These are phyloP conservation scores for Medicago ruthenica DNA, from an alignment of 306 rosid genomes.

Conservation along the genomic window DNA sequence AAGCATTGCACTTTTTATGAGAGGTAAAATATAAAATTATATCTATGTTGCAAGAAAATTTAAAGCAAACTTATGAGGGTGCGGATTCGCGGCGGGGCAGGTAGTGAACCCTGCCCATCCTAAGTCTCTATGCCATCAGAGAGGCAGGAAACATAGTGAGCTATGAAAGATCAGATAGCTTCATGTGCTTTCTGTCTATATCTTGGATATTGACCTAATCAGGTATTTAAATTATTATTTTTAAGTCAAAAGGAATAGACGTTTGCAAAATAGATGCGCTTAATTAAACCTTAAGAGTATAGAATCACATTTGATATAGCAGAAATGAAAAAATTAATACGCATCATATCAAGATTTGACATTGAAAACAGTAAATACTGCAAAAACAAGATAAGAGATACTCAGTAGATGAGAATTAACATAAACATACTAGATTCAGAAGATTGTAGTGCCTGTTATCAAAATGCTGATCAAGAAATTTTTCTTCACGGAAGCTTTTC, in stretches of 20 bases:
- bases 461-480: constrained; percentile 92
- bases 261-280: constrained; percentile 12
- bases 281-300: neutral
- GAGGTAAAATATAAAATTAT: constrained; percentile 2
- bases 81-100: neutral
- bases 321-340: constrained; percentile 24
- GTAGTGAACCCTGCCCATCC: neutral
- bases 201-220: constrained; percentile 2
- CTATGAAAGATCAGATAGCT: constrained; percentile 22
- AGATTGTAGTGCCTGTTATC: constrained; percentile 88
- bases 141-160: constrained; percentile 11
- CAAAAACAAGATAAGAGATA: constrained; percentile 2
- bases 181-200: neutral
- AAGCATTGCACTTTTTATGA: neutral
- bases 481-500: constrained; percentile 90
- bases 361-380: constrained; percentile 20
- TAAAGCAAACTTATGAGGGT: neutral
- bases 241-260: neutral
- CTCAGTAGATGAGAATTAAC: constrained; percentile 45
- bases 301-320: constrained; percentile 13
- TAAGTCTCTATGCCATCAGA: neutral
- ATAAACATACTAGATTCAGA: constrained; percentile 85
- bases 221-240: neutral
- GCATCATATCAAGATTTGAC: constrained; percentile 11
- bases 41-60: constrained; percentile 5